These are phyloP conservation scores for Terana coerulea DNA, from an alignment of 768 basidiomycete genomes.

Conservation along the genomic window DNA sequence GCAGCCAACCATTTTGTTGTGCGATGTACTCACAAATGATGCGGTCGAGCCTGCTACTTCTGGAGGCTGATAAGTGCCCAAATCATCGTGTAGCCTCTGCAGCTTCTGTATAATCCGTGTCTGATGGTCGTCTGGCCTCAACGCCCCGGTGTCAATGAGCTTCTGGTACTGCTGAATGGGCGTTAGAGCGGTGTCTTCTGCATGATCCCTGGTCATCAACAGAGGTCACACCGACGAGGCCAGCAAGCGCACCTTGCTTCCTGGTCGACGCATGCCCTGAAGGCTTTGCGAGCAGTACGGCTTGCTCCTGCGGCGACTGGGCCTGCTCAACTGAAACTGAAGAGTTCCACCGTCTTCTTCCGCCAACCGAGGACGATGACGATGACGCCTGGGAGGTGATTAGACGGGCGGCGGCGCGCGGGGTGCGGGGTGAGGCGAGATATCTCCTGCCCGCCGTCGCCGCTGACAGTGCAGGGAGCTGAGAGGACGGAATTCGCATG, in stretches of 20 bases:
- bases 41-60: constrained; percentile 42
- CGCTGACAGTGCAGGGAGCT: not conserved
- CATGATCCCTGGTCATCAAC: not conserved
- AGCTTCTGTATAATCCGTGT: constrained; percentile 78
- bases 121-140: constrained; percentile 82
- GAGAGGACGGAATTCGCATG: not conserved
- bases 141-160: constrained; percentile 45
- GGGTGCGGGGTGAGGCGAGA: constrained; percentile 3
- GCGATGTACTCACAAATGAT: constrained; percentile 30
- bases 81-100: constrained; percentile 71
- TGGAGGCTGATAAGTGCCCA: constrained; percentile 70
- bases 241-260: constrained; percentile 5
- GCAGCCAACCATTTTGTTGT: no score
- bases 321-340: constrained; percentile 6
- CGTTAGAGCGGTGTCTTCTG: constrained; percentile 10
- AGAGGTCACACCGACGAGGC: not conserved
- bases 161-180: constrained; percentile 39
- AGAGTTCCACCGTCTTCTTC: constrained; percentile 8
- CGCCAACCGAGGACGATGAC: not conserved
- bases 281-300: constrained; percentile 9
- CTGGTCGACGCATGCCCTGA: not conserved
- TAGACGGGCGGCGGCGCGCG: constrained; percentile 9
- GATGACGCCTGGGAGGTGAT: constrained; percentile 10
- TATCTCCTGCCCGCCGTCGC: not conserved
- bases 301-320: not conserved